Conservation (phyloP, 139 green algal species). For the Asterochloris sp. region DNA sequence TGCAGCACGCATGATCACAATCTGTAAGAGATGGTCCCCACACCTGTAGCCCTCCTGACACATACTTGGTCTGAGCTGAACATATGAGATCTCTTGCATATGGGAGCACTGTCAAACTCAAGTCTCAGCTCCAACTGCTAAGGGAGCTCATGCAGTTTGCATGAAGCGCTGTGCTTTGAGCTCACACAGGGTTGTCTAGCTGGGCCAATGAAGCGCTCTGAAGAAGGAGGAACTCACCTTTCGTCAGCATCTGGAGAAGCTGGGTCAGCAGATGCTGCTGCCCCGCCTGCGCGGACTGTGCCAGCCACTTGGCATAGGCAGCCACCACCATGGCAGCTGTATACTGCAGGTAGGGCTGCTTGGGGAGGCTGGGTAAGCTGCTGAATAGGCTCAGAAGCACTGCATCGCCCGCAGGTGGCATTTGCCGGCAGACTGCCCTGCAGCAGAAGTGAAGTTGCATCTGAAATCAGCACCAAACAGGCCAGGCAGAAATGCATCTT, state of each 20-base stretch:
- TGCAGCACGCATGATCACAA: background rate
- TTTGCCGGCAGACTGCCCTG: constrained; percentile 42
- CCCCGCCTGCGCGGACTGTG: background rate
- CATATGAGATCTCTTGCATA: no score
- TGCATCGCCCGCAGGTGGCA: constrained; percentile 36
- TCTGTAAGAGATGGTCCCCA: no score
- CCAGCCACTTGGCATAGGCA: constrained; percentile 60
- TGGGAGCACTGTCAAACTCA: no score
- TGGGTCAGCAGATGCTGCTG: constrained; percentile 17
- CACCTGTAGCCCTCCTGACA: no score
- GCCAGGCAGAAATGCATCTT: no score
- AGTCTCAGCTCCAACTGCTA: no score
- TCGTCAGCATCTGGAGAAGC: constrained; percentile 44
- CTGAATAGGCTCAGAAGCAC: constrained; percentile 54
- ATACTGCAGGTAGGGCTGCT: constrained; percentile 42
- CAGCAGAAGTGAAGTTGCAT: background rate
- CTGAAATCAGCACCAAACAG: background rate
- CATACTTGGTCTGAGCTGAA: no score
- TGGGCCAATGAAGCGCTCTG: no score
- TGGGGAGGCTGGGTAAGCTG: constrained; percentile 54
- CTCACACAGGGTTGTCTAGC: no score
- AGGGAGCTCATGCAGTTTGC: no score
- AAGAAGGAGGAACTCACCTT: background rate
- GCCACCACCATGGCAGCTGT: constrained; percentile 53
- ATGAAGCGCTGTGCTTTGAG: no score